Conservation (phyloP, 768 basidiomycete genomes). For the Terana coerulea region DNA sequence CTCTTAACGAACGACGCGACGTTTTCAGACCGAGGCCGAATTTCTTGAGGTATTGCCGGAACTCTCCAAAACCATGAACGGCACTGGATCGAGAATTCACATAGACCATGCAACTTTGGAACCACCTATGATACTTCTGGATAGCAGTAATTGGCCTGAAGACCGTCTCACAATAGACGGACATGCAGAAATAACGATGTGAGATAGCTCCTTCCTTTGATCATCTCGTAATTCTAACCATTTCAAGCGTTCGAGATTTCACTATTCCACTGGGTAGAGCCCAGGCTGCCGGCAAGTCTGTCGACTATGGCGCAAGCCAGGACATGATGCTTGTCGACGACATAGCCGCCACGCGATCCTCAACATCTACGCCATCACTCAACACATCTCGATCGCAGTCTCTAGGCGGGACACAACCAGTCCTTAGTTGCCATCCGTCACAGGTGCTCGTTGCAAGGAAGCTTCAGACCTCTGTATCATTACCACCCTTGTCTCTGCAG, state of each 20-base stretch:
- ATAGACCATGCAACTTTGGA: slow-evolving; percentile 9
- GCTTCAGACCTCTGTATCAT: background rate
- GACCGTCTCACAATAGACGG: slow-evolving; percentile 15
- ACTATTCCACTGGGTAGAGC: background rate
- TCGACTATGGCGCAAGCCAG: slow-evolving; percentile 2
- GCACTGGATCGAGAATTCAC: slow-evolving; percentile 8
- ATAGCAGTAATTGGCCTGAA: slow-evolving; percentile 10
- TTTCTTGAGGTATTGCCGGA: slow-evolving; percentile 16
- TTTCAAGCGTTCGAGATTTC: slow-evolving; percentile 5
- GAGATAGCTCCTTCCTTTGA: background rate
- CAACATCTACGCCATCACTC: background rate
- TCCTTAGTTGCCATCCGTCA: background rate
- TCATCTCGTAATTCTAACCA: background rate
- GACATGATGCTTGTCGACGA: slow-evolving; percentile 11
- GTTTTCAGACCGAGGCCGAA: slow-evolving; percentile 17
- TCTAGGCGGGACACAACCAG: background rate
- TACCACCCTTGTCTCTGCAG: background rate
- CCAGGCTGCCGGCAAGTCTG: background rate
- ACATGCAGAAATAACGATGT: slow-evolving; percentile 16
- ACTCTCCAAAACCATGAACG: slow-evolving; percentile 7
- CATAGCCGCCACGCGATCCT: background rate
- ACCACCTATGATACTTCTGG: slow-evolving; percentile 18
- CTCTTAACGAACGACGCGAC: background rate
- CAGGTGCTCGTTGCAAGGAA: background rate
- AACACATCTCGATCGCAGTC: background rate